Conservation (phyloP, 2,329 filamentous ascomycete genomes). For the Coniella vitis region DNA sequence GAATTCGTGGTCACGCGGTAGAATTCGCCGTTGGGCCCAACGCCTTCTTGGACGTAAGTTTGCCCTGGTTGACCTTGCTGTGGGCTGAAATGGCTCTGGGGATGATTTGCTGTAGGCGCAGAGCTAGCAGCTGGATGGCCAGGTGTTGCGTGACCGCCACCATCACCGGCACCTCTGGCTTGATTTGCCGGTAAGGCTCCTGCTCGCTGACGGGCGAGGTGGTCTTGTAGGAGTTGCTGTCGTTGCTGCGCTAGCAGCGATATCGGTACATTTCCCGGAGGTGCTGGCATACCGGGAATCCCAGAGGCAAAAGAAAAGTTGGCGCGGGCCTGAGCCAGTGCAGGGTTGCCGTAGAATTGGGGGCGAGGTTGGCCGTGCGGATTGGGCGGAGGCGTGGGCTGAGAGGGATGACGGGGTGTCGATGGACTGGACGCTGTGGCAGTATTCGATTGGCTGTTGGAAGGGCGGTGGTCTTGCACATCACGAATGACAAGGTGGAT, state of each 20-base stretch:
- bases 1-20: slow-evolving; percentile 48
- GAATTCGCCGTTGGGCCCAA: slow-evolving; percentile 44
- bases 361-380: slow-evolving; percentile 2
- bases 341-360: neutral
- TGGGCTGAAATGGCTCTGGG: slow-evolving; percentile 24
- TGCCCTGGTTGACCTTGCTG: slow-evolving; percentile 29
- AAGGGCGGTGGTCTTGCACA: slow-evolving; percentile 22
- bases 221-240: slow-evolving; percentile 37
- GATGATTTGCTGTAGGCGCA: slow-evolving; percentile 18
- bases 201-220: slow-evolving; percentile 37
- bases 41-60: slow-evolving; percentile 40
- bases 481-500: slow-evolving; percentile 48
- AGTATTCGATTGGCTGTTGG: slow-evolving; percentile 21
- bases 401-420: slow-evolving; percentile 1
- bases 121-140: slow-evolving; percentile 22
- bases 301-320: slow-evolving; percentile 4
- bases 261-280: neutral
- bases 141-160: slow-evolving; percentile 35
- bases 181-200: slow-evolving; percentile 38
- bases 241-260: slow-evolving; percentile 25
- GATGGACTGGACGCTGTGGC: slow-evolving; percentile 20
- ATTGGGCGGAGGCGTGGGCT: slow-evolving; percentile 11
- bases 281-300: neutral
- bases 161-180: slow-evolving; percentile 30
- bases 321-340: neutral